Conservation (phyloP, 2,329 filamentous ascomycete genomes). For the Trichoderma aggressivum region DNA sequence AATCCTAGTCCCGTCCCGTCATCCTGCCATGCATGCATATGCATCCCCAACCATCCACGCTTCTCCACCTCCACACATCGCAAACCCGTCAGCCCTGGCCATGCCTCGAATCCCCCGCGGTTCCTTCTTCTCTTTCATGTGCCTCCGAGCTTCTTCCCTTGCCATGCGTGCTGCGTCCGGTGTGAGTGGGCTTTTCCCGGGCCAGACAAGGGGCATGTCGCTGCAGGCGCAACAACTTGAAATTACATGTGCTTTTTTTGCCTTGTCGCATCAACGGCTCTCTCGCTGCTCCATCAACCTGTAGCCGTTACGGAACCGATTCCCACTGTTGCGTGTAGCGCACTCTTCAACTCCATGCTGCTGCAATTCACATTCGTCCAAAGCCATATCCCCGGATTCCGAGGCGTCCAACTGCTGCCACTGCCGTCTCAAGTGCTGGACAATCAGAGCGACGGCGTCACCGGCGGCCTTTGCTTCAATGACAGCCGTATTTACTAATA, state of each 20-base stretch:
- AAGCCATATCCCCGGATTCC: neutral
- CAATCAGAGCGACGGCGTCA: neutral
- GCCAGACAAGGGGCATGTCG: neutral
- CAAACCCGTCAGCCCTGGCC: constrained; percentile 5
- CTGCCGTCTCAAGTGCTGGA: neutral
- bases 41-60: neutral
- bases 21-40: constrained; percentile 12
- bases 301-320: neutral
- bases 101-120: constrained; percentile 1
- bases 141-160: neutral
- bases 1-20: neutral
- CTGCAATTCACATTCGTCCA: too few relatives aligned
- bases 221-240: neutral
- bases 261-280: neutral
- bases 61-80: constrained; percentile 10
- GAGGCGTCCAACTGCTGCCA: neutral
- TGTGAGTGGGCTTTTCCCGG: neutral
- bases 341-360: too few relatives aligned
- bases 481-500: neutral
- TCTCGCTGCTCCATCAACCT: neutral
- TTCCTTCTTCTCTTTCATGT: neutral
- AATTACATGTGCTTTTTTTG: neutral
- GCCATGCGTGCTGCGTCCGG: neutral
- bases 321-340: neutral
- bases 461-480: neutral